These are phyloP conservation scores for Cladophialophora immunda DNA, from an alignment of 2,329 filamentous ascomycete species.

Conservation along the genomic window DNA sequence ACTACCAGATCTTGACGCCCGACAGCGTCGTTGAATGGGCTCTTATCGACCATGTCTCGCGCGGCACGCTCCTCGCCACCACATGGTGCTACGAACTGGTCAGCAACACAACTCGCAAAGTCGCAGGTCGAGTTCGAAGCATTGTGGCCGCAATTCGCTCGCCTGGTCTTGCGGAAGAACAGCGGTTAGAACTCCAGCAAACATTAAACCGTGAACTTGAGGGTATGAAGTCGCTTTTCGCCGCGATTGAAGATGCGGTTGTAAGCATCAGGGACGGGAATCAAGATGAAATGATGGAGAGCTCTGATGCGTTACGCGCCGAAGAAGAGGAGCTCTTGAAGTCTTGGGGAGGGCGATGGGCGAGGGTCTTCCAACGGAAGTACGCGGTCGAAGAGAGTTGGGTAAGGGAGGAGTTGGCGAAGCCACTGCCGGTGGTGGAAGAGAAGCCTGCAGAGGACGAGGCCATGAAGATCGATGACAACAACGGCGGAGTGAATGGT, in stretches of 20 bases:
- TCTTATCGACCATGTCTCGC: slow-evolving; percentile 70
- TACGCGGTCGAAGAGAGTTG: slow-evolving; percentile 84
- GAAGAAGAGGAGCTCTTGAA: slow-evolving; percentile 69
- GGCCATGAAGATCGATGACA: slow-evolving; percentile 33
- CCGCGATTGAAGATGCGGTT: slow-evolving; percentile 79
- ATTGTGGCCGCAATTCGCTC: slow-evolving; percentile 72
- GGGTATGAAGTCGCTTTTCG: slow-evolving; percentile 82
- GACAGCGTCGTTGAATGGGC: slow-evolving; percentile 90
- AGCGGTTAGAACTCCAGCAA: slow-evolving; percentile 69
- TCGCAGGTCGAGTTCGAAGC: slow-evolving; percentile 84
- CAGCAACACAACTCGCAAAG: slow-evolving; percentile 86
- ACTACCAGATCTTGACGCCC: slow-evolving; percentile 93
- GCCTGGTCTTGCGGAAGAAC: slow-evolving; percentile 61
- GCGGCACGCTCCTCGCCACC: slow-evolving; percentile 74
- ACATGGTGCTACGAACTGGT: slow-evolving; percentile 90
- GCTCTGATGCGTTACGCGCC: slow-evolving; percentile 58
- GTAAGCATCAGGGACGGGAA: slow-evolving; percentile 74
- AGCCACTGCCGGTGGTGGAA: slow-evolving; percentile 53
- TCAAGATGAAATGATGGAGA: slow-evolving; percentile 79
- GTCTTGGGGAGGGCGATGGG: slow-evolving; percentile 86
- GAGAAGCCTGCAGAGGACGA: slow-evolving; percentile 29
- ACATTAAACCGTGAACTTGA: slow-evolving; percentile 74
- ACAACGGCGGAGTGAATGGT: neutral
- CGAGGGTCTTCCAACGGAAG: slow-evolving; percentile 82
- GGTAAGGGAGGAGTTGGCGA: slow-evolving; percentile 64